A percentile compares a stretch with the other conserved stretches of the same genome.
phyloP scores from a whole-genome alignment of 1,139 yeast genomes.

The Pichia sp. region DNA sequence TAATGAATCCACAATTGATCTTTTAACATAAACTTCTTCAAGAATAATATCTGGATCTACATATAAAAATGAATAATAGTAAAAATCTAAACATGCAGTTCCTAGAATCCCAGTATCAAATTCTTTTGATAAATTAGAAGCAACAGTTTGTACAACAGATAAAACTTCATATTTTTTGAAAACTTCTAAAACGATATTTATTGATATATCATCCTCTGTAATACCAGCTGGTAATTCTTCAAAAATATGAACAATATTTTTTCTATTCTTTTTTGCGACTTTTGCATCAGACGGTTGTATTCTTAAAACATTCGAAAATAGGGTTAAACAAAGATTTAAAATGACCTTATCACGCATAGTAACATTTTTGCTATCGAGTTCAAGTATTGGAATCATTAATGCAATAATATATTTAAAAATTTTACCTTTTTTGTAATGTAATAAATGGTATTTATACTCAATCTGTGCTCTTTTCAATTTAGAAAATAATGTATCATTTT shows the following conservation, averaged over 20 bases:
- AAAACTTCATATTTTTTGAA: conserved; percentile 67
- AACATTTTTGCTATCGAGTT: conserved; percentile 50
- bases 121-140: conserved; percentile 58
- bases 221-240: conserved; percentile 53
- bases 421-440: conserved; percentile 53
- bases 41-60: conserved; percentile 34
- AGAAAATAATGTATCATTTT: conserved; percentile 46
- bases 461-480: conserved; percentile 61
- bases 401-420: conserved; percentile 66
- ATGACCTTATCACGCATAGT: conserved; percentile 68
- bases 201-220: conserved; percentile 59
- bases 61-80: conserved; percentile 58
- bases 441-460: conserved; percentile 61
- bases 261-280: conserved; percentile 28
- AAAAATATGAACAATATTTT: conserved; percentile 17
- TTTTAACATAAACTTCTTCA: background rate
- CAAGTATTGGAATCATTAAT: conserved; percentile 60
- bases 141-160: conserved; percentile 59
- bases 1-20: background rate
- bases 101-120: conserved; percentile 59
- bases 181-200: conserved; percentile 49
- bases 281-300: conserved; percentile 59
- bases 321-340: conserved; percentile 61
- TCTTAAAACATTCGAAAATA: conserved; percentile 67
- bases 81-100: conserved; percentile 59